Evolutionary conservation across 176 grass and related monocot genomes (phyloP).

Genomic region (Raddia distichophylla): DNA sequence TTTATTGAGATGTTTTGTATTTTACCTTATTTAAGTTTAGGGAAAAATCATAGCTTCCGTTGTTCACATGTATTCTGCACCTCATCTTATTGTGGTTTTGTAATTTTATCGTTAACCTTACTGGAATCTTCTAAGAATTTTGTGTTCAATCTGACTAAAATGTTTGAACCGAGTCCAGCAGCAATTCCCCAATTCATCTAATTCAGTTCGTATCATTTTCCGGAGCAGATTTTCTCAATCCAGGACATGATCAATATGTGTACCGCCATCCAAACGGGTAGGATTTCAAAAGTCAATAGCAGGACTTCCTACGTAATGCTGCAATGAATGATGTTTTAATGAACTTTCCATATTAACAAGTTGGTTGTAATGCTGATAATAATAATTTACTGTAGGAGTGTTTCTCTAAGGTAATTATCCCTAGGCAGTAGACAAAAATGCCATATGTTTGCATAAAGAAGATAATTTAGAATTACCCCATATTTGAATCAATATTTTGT

Average conservation of each 20-base stretch:
- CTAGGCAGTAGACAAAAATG: background rate
- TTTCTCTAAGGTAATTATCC: conserved; percentile 7
- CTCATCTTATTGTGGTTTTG: background rate
- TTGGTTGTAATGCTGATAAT: background rate
- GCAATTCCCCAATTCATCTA: background rate
- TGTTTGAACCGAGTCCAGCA: background rate
- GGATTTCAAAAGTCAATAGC: background rate
- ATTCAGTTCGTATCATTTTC: conserved; percentile 6
- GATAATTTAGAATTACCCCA: background rate
- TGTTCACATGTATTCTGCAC: background rate
- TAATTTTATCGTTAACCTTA: background rate
- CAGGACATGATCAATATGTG: conserved; percentile 86
- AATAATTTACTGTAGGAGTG: background rate
- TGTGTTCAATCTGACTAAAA: background rate
- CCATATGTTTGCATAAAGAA: background rate
- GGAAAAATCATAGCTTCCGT: background rate
- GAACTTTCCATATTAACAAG: background rate
- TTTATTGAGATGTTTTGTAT: background rate
- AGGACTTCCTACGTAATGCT: background rate
- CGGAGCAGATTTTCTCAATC: conserved; percentile 80
- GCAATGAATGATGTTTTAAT: background rate
- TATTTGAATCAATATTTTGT: background rate
- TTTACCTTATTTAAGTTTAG: background rate
- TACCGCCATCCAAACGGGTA: conserved; percentile 95
- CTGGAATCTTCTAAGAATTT: background rate